Evolutionary conservation across 2,329 filamentous ascomycete species (phyloP).

Genomic region (Paecilomyces niveus): DNA sequence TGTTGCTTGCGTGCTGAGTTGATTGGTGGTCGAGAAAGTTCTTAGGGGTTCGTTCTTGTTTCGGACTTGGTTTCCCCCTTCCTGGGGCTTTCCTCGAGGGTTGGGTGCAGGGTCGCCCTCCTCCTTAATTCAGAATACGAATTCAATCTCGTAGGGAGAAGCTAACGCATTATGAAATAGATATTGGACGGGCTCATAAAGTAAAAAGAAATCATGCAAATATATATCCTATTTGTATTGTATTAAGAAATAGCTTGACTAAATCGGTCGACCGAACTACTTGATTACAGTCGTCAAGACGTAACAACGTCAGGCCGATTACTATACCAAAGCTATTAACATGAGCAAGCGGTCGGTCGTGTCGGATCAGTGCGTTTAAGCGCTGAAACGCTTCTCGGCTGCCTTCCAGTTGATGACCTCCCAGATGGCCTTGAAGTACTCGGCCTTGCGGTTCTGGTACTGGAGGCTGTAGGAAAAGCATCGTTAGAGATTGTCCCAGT

Average conservation of each 20-base stretch:
- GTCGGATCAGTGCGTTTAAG: slow-evolving; percentile 1
- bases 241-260: neutral
- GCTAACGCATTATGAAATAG: too few relatives aligned
- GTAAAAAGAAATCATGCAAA: neutral
- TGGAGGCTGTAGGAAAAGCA: slow-evolving; percentile 52
- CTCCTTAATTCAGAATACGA: too few relatives aligned
- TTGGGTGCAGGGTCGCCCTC: too few relatives aligned
- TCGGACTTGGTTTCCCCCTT: neutral
- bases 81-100: too few relatives aligned
- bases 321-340: neutral
- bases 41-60: neutral
- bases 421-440: slow-evolving; percentile 92
- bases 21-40: neutral
- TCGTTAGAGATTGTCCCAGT: slow-evolving; percentile 4
- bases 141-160: too few relatives aligned
- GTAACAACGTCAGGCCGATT: slow-evolving; percentile 2
- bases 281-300: neutral
- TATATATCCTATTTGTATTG: neutral
- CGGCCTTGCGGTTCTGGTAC: slow-evolving; percentile 94
- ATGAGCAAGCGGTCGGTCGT: neutral
- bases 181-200: too few relatives aligned
- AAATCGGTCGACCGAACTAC: neutral
- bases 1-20: neutral
- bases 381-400: slow-evolving; percentile 64
- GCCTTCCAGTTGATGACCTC: slow-evolving; percentile 95